Evolutionary conservation across 345 rosid species (phyloP).

Genomic region (Pistacia integerrima): DNA sequence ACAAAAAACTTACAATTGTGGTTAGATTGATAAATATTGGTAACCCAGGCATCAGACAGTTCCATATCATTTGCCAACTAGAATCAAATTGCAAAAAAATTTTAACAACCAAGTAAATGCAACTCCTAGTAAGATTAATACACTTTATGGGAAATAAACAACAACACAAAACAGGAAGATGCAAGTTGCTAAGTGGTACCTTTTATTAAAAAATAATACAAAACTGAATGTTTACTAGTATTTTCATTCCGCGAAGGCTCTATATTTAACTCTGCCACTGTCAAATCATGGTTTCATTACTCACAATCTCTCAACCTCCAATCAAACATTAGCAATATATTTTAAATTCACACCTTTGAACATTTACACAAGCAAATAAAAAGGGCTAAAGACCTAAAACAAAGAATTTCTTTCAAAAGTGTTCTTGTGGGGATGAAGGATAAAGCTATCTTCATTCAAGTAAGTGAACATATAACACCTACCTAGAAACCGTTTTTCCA

Average conservation of each 20-base stretch:
- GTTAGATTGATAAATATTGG: constrained; percentile 72
- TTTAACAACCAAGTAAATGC: constrained; percentile 15
- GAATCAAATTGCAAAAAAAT: constrained; percentile 47
- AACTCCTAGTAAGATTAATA: constrained; percentile 12
- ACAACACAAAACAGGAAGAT: constrained; percentile 1
- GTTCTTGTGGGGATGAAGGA: neutral
- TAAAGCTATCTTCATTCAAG: neutral
- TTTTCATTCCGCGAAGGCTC: no score
- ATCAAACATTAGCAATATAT: neutral
- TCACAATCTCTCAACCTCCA: no score
- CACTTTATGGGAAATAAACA: constrained; percentile 2
- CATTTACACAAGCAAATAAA: neutral
- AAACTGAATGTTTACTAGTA: no score
- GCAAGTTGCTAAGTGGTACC: neutral
- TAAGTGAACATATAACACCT: neutral
- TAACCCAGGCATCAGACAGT: constrained; percentile 66
- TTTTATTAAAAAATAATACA: neutral
- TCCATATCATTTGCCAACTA: constrained; percentile 87
- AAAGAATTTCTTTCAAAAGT: neutral
- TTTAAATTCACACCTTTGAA: neutral
- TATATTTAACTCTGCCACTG: no score
- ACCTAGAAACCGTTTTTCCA: neutral
- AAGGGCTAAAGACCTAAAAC: neutral
- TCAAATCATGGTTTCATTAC: no score
- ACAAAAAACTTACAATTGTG: constrained; percentile 61